These are phyloP conservation scores for Lodderomyces jiufengensis DNA, from an alignment of 1,139 yeast species.

Conservation along the genomic window DNA sequence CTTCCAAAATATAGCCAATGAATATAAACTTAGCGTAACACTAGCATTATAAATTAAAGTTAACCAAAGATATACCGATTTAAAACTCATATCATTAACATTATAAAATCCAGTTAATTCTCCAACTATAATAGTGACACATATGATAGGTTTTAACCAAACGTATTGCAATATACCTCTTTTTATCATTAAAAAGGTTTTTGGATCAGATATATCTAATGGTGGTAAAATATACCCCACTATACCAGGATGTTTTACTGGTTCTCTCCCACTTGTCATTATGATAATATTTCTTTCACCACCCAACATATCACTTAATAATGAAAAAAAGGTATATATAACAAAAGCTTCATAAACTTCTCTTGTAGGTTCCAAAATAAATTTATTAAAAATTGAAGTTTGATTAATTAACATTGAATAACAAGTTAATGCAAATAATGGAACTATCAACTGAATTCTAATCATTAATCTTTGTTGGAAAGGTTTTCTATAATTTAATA, in stretches of 20 bases:
- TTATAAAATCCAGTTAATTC: slow-evolving; percentile 50
- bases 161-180: slow-evolving; percentile 90
- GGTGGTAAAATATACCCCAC: slow-evolving; percentile 46
- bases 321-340: slow-evolving; percentile 84
- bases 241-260: slow-evolving; percentile 69
- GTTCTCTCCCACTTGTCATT: slow-evolving; percentile 67
- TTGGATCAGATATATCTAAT: slow-evolving; percentile 84
- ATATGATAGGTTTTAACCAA: slow-evolving; percentile 85
- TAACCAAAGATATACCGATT: slow-evolving; percentile 61
- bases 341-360: slow-evolving; percentile 96
- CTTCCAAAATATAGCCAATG: slow-evolving; percentile 89
- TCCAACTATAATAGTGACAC: slow-evolving; percentile 51
- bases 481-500: slow-evolving; percentile 77
- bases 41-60: slow-evolving; percentile 72
- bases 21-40: slow-evolving; percentile 78
- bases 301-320: slow-evolving; percentile 79
- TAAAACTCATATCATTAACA: slow-evolving; percentile 46
- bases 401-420: slow-evolving; percentile 49
- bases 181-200: slow-evolving; percentile 69
- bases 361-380: slow-evolving; percentile 67
- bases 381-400: slow-evolving; percentile 32
- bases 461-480: slow-evolving; percentile 82
- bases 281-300: slow-evolving; percentile 87
- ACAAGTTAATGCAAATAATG: slow-evolving; percentile 54
- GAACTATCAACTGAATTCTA: slow-evolving; percentile 71